Evolutionary conservation across 257 asterid species (phyloP).

Genomic region (Lantana camara): DNA sequence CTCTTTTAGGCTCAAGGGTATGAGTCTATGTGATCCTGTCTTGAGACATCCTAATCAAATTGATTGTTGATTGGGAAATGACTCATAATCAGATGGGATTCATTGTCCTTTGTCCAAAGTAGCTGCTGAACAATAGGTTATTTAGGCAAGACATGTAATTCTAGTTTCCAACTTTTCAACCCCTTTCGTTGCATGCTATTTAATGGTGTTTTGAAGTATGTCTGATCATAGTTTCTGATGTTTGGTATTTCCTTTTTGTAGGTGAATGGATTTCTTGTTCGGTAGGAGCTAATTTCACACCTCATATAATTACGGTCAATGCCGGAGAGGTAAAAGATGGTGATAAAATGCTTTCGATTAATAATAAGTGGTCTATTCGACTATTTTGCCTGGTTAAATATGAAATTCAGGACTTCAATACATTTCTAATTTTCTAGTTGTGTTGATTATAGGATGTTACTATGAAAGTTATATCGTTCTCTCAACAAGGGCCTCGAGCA

Average conservation of each 20-base stretch:
- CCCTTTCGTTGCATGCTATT: neutral
- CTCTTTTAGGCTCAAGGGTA: neutral
- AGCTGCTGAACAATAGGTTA: no score
- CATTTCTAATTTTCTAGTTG: neutral
- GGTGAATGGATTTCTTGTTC: conserved; percentile 89
- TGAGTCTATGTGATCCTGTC: neutral
- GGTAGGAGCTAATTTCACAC: conserved; percentile 82
- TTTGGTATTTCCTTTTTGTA: conserved; percentile 35
- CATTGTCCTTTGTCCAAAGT: conserved; percentile 1
- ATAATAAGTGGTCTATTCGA: neutral
- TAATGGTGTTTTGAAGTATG: neutral
- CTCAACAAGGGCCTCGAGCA: conserved; percentile 89
- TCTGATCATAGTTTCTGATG: conserved; percentile 20
- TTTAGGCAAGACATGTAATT: neutral
- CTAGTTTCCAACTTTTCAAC: no score
- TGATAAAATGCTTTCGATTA: neutral
- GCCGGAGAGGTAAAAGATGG: conserved; percentile 82
- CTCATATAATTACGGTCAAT: conserved; percentile 75
- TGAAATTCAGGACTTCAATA: neutral
- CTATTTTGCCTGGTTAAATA: neutral
- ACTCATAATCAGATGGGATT: neutral
- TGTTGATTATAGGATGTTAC: conserved; percentile 60
- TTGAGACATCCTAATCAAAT: neutral
- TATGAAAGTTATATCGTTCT: conserved; percentile 80
- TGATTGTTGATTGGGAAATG: neutral